A percentile compares a stretch with the other conserved stretches of the same genome.
phyloP scores from a whole-genome alignment of 768 basidiomycete species.

The Tylopilus vinaceipallidus region DNA sequence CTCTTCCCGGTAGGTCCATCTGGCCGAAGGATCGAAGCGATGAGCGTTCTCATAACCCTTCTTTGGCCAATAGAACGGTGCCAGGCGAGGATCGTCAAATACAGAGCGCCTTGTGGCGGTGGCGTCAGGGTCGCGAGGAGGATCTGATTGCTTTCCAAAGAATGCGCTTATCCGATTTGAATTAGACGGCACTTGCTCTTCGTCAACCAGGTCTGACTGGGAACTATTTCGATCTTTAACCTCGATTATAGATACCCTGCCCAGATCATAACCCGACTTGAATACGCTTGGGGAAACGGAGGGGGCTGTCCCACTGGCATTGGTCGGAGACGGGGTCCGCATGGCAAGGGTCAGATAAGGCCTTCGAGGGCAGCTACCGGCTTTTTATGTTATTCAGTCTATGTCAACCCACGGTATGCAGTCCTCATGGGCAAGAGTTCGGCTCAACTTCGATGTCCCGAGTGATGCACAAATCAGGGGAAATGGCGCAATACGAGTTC shows the following conservation, averaged over 20 bases:
- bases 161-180: background rate
- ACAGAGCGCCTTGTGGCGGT: conserved; percentile 51
- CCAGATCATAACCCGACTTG: background rate
- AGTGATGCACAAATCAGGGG: background rate
- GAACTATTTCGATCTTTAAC: background rate
- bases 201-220: conserved; percentile 13
- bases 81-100: conserved; percentile 47
- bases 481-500: background rate
- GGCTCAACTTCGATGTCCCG: background rate
- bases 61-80: conserved; percentile 52
- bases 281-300: background rate
- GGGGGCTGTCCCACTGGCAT: background rate
- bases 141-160: background rate
- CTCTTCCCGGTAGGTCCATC: conserved; percentile 63
- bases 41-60: conserved; percentile 53
- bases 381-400: no score
- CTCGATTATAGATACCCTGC: background rate
- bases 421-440: background rate
- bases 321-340: no score
- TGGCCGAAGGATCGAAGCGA: no score
- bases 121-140: conserved; percentile 30
- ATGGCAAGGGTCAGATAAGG: background rate
- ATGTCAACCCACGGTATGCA: background rate
- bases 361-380: no score
- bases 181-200: background rate